Base-by-base conservation (phyloP, 2,329 filamentous ascomycete species). In the Fusarium beomiforme region DNA sequence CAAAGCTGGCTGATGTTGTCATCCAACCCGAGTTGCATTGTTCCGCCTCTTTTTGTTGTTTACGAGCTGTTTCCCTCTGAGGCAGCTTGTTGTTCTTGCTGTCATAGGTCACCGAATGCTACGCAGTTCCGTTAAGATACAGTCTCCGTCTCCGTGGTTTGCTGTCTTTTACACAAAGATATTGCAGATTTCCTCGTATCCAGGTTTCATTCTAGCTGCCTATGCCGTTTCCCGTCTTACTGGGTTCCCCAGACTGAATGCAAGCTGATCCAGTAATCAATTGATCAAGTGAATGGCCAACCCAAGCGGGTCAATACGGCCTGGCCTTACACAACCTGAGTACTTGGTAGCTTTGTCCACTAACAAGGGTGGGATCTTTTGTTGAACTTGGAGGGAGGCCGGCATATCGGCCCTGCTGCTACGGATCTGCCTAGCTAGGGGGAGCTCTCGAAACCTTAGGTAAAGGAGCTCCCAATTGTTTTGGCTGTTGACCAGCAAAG, bases 341-440 rank as follows among this genome's bases (percentile, higher is more conserved):
- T 42, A 63, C 36, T 50, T 39, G 55, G 67, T 55, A 74, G 70
- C 68, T 62, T 72, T 57, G 60, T 59, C 54, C 54, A 55, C 49
- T 63, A 49, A 63, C 49, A 73, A 70, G 46, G 44, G 60, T 33
- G 62, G 64, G 70, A 66, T 56, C 62, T 71, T 73, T 73, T 73
- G 61, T 63, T 73, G 71, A 64, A 66, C 55, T 58, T 71, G 43
- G 46, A 69, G 56, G 64, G 62, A 72, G 72, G 46, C 59, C 66
- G 59, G 67, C 37, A 60, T 64, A 62, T 76, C 62, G 68, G 70
- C 62, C 70, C 64, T 76, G 59, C 55, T 71, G 58, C 66, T 70
- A 63, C 65, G 67, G 65, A 67, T 70, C 72, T 64, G 41, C 59
- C 41, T 61, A 63, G 29, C 69, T 49, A 66, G 74, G 63, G 67